Conservation (phyloP, 176 grass and related monocot genomes). For the Triticum timopheevii region DNA sequence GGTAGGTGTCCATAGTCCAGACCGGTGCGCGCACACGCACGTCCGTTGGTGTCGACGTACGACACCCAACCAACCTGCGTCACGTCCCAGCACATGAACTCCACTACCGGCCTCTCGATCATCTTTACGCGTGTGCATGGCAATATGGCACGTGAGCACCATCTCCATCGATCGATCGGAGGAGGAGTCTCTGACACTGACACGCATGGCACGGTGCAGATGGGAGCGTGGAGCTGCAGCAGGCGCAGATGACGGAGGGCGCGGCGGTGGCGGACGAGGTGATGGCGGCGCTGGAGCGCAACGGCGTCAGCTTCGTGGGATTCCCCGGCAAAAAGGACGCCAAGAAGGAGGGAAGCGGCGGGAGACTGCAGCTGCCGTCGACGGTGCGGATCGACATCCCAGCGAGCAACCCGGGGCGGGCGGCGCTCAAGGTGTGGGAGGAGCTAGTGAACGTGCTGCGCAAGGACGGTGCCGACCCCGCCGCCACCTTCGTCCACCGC, state of each 20-base stretch:
- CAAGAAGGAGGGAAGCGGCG: constrained; percentile 50
- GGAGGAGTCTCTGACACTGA: too few relatives aligned
- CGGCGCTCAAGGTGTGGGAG: constrained; percentile 83
- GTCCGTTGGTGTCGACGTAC: neutral
- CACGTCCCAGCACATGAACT: constrained; percentile 34
- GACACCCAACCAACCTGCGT: neutral
- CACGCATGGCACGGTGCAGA: constrained; percentile 4
- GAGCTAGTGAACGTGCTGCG: constrained; percentile 75
- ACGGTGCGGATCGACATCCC: constrained; percentile 87
- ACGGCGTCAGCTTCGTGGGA: constrained; percentile 73
- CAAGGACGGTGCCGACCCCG: constrained; percentile 67
- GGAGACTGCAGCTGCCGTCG: constrained; percentile 31
- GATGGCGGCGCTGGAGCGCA: constrained; percentile 85
- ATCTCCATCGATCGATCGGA: too few relatives aligned
- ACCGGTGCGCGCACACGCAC: neutral
- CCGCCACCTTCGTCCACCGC: constrained; percentile 55
- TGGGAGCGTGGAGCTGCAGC: constrained; percentile 38
- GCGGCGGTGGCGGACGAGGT: constrained; percentile 73
- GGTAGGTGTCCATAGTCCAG: constrained; percentile 31
- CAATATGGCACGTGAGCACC: neutral
- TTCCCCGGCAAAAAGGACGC: constrained; percentile 31
- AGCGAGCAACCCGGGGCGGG: constrained; percentile 52
- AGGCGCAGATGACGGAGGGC: constrained; percentile 41
- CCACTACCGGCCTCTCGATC: neutral
- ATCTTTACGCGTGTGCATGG: constrained; percentile 15